Base-by-base conservation (phyloP, 2,329 filamentous ascomycete genomes). In the Fusarium sp. region DNA sequence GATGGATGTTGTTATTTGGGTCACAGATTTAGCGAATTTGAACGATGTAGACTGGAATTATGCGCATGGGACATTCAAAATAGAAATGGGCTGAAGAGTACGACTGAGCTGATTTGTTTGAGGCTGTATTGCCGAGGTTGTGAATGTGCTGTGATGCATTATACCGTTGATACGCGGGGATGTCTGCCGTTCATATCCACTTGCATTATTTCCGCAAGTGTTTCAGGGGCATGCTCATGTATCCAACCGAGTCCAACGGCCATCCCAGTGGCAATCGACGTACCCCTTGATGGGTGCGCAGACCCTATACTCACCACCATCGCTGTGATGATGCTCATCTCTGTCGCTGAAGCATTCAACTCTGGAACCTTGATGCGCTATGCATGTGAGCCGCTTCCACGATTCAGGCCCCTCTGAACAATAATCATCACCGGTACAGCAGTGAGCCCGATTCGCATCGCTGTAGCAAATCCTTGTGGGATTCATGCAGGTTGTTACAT, bases 21-120 rank as follows among this genome's bases (percentile, higher is more conserved):
- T 63, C 59, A 59, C 54, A 58, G 44, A 60, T 69, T 67, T 64
- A 77, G 75, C 75, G 75, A 71, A 56, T 43, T 61, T 58, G 60
- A 50, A 43, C 66, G 60, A n/a, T 65, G 61, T 54, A 67, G 64
- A 77, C 44, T 66, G 46, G 44, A 46, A 58, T 65, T 53, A 15
- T 64, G 54, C 50, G 44, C 19, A 67, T 56, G 38, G 18, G 32
- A 61, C 40, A 58, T 35, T 30, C 28, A 64, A 33, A 37, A 67
- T 74, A 61, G 69, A 74, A 40, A 56, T n/a, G 42, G 33, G 59
- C 28, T 62, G 43, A 58, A 47, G 50, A 60, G 19, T 7, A 28
- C 21, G 25, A 6, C 35, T 33, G 23, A 38, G 43, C 32, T 43
- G 12, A 68, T 30, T 19, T 18, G 23, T 12, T 4, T 54, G 18